A percentile compares a stretch with the other conserved stretches of the same genome.
Conservation (phyloP, 495 filamentous ascomycete species). For the Penicillium herquei region DNA sequence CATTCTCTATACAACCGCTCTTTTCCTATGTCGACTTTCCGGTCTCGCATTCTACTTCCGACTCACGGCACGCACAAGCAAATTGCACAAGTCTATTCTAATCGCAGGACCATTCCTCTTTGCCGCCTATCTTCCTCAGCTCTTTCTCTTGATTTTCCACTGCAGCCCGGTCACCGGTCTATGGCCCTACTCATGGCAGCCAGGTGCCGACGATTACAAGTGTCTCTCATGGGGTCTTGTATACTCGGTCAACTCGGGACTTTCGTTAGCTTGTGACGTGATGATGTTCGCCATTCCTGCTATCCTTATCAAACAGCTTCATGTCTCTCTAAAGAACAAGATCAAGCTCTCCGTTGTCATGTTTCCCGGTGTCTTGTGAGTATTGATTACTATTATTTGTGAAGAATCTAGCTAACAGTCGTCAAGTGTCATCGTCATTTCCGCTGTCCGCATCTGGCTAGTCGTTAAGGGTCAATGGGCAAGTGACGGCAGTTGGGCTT, state of each 20-base stretch:
- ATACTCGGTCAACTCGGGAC: constrained; percentile 41
- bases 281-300: constrained; percentile 44
- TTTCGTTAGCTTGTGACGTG: constrained; percentile 44
- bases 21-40: constrained; percentile 45
- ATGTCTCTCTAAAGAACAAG: constrained; percentile 33
- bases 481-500: constrained; percentile 42
- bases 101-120: constrained; percentile 32
- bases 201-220: constrained; percentile 24
- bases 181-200: constrained; percentile 46
- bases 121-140: constrained; percentile 38
- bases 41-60: constrained; percentile 49
- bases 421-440: constrained; percentile 41
- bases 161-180: constrained; percentile 46
- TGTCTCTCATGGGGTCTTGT: constrained; percentile 45
- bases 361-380: constrained; percentile 46
- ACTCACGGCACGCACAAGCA: constrained; percentile 31
- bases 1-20: constrained; percentile 46
- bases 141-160: constrained; percentile 46
- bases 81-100: constrained; percentile 33
- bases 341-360: constrained; percentile 39
- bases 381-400: background rate
- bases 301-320: constrained; percentile 37
- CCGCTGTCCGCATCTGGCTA: constrained; percentile 40
- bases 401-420: constrained; percentile 4
- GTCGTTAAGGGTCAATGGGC: constrained; percentile 41